A percentile compares a stretch with the other conserved stretches of the same genome.
These are phyloP conservation scores for Suhomyces terraborum DNA, from an alignment of 1,139 yeast species.

Conservation along the genomic window DNA sequence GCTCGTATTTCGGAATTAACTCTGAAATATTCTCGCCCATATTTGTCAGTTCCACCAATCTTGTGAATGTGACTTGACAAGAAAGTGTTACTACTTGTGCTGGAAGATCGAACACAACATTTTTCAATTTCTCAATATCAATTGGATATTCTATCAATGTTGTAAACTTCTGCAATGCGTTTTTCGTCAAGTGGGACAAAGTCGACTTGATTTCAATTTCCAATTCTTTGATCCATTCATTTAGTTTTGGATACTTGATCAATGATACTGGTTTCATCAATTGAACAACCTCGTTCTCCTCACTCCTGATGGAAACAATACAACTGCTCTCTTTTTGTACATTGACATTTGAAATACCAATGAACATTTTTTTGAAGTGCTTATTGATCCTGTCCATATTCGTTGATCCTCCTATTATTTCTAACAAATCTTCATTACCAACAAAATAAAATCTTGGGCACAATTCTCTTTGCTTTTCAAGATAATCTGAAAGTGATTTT, in stretches of 20 bases:
- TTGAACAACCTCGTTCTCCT: slow-evolving; percentile 60
- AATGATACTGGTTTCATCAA: slow-evolving; percentile 51
- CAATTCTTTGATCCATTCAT: slow-evolving; percentile 65
- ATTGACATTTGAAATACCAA: slow-evolving; percentile 56
- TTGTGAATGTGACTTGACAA: slow-evolving; percentile 62
- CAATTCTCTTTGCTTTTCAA: slow-evolving; percentile 74
- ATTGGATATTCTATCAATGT: slow-evolving; percentile 14
- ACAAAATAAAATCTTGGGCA: slow-evolving; percentile 86
- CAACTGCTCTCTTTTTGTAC: slow-evolving; percentile 37
- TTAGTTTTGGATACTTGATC: slow-evolving; percentile 43
- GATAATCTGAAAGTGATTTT: slow-evolving; percentile 71
- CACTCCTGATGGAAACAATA: slow-evolving; percentile 56
- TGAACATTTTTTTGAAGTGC: slow-evolving; percentile 72
- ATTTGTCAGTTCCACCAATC: slow-evolving; percentile 35
- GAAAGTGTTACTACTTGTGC: slow-evolving; percentile 62
- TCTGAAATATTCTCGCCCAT: slow-evolving; percentile 3
- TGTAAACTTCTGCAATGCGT: slow-evolving; percentile 13
- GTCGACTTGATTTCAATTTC: slow-evolving; percentile 58
- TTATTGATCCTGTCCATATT: slow-evolving; percentile 53
- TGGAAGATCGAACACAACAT: slow-evolving; percentile 38
- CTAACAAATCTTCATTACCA: slow-evolving; percentile 88
- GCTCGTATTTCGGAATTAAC: slow-evolving; percentile 7
- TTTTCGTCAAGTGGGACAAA: slow-evolving; percentile 35
- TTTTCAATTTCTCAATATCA: slow-evolving; percentile 6
- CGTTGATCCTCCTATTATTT: slow-evolving; percentile 76